phyloP scores from a whole-genome alignment of 441 rosid genomes.

The Bruguiera hainesii region DNA sequence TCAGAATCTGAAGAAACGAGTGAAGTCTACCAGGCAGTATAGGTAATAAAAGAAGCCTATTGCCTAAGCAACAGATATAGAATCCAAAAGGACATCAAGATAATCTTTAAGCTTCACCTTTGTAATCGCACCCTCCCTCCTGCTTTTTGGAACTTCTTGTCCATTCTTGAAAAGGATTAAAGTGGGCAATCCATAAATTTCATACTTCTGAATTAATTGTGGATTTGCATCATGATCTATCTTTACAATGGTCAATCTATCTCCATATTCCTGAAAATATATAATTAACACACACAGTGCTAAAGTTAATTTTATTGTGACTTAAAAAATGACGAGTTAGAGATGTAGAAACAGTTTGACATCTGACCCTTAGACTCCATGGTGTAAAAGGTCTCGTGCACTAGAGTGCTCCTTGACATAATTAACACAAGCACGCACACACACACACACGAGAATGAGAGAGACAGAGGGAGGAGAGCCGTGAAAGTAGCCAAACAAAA shows the following conservation, averaged over 20 bases:
- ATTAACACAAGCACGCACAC: too few species aligned
- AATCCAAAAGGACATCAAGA: conserved; percentile 45
- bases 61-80: conserved; percentile 42
- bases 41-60: conserved; percentile 17
- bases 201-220: conserved; percentile 47
- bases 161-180: conserved; percentile 71
- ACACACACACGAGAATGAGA: too few species aligned
- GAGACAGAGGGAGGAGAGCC: too few species aligned
- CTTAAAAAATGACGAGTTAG: too few species aligned
- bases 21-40: too few species aligned
- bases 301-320: too few species aligned
- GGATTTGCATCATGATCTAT: conserved; percentile 76
- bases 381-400: too few species aligned
- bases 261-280: conserved; percentile 51
- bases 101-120: conserved; percentile 66
- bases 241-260: conserved; percentile 62
- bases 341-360: too few species aligned
- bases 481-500: too few species aligned
- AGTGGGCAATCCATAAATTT: conserved; percentile 74
- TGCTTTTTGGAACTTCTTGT: conserved; percentile 59
- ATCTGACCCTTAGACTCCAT: too few species aligned
- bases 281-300: not conserved
- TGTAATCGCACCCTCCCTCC: conserved; percentile 80
- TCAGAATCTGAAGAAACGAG: not conserved
- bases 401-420: too few species aligned